phyloP scores from a whole-genome alignment of 768 basidiomycete genomes.

The Lactifluus pinguis region DNA sequence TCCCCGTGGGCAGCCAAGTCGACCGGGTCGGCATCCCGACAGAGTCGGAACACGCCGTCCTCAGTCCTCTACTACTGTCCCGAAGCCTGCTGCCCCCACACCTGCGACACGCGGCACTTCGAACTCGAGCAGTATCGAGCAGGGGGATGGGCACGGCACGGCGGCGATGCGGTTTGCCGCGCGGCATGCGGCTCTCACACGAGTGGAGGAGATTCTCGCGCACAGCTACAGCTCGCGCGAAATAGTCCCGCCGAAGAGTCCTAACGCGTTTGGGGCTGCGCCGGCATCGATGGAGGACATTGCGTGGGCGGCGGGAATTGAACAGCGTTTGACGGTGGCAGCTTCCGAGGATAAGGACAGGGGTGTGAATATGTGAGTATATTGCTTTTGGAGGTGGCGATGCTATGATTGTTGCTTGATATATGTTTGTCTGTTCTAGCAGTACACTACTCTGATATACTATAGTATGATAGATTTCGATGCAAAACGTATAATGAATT shows the following conservation, averaged over 20 bases:
- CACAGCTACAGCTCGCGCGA: slow-evolving; percentile 23
- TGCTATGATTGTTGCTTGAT: neutral
- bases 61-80: neutral
- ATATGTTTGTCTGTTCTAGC: neutral
- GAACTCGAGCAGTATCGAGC: slow-evolving; percentile 8
- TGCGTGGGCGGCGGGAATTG: slow-evolving; percentile 14
- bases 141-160: slow-evolving; percentile 10
- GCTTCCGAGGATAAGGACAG: neutral
- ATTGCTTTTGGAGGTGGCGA: neutral
- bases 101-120: slow-evolving; percentile 3
- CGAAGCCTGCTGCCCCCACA: neutral
- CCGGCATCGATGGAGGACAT: slow-evolving; percentile 3
- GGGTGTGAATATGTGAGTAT: neutral
- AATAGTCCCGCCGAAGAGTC: slow-evolving; percentile 14
- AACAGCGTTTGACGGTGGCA: slow-evolving; percentile 14
- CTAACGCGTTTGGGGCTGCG: slow-evolving; percentile 20
- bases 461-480: too few species aligned
- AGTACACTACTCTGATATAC: neutral
- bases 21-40: neutral
- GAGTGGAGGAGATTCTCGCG: slow-evolving; percentile 26
- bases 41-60: neutral
- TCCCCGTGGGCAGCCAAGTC: neutral
- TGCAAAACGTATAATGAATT: too few species aligned
- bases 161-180: slow-evolving; percentile 24
- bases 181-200: slow-evolving; percentile 23